Conservation (phyloP, 495 filamentous ascomycete species). For the Pseudomonodictys pantanalensis region DNA sequence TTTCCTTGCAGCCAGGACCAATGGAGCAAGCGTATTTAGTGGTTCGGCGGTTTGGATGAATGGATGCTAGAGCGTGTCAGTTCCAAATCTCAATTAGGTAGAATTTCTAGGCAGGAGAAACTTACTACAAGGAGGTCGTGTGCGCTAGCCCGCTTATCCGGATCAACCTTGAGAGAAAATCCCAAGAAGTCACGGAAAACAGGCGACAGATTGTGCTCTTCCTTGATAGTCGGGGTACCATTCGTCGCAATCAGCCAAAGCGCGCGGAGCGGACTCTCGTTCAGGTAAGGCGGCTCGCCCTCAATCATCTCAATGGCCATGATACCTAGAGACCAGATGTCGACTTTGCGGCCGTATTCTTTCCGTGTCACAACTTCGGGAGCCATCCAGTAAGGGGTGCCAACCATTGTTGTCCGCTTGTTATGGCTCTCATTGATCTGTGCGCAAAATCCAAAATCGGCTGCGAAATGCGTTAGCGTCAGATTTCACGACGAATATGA, state of each 20-base stretch:
- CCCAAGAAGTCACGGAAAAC: conserved; percentile 87
- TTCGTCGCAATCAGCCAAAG: conserved; percentile 97
- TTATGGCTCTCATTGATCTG: conserved; percentile 97
- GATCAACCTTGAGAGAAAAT: conserved; percentile 90
- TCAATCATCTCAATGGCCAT: conserved; percentile 99
- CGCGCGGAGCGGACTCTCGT: conserved; percentile 88
- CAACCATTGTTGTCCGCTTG: conserved; percentile 98
- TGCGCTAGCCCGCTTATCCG: conserved; percentile 91
- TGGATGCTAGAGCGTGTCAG: conserved; percentile 65
- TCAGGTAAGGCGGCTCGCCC: conserved; percentile 95
- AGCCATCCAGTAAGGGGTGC: conserved; percentile 99
- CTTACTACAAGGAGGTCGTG: conserved; percentile 86
- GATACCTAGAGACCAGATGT: conserved; percentile 97
- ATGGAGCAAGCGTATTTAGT: conserved; percentile 71
- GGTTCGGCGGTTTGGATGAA: conserved; percentile 79
- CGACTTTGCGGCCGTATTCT: conserved; percentile 96
- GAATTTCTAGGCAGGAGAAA: conserved; percentile 18
- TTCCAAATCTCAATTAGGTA: conserved; percentile 2
- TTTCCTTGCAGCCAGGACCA: conserved; percentile 80
- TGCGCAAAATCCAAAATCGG: conserved; percentile 98
- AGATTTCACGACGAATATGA: background rate
- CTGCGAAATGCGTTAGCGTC: conserved; percentile 45
- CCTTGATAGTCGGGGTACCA: conserved; percentile 92
- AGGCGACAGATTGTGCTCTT: conserved; percentile 74
- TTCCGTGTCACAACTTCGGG: conserved; percentile 96